Percentiles rank a stretch among this genome's conserved stretches.
Conservation (phyloP, 2,329 filamentous ascomycete species). For the Microdochium trichocladiopsis region DNA sequence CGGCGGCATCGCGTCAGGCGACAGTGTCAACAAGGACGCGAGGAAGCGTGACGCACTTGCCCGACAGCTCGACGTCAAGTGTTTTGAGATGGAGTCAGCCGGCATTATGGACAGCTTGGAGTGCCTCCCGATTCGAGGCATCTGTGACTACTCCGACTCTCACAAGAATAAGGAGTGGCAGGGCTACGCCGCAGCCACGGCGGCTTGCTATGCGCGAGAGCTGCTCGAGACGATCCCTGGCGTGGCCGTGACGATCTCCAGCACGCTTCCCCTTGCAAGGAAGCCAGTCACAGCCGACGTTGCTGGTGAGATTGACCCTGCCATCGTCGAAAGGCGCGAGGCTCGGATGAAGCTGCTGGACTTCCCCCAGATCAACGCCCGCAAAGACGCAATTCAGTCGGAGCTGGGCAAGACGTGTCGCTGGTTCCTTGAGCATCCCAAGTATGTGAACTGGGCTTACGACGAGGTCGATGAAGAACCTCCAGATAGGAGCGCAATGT, state of each 20-base stretch:
- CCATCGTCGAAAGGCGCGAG: not conserved
- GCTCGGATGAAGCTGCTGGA: not conserved
- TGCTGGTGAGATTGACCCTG: too few species aligned
- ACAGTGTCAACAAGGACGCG: not conserved
- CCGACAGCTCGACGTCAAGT: slow-evolving; percentile 4
- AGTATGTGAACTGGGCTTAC: not conserved
- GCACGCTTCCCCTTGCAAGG: too few species aligned
- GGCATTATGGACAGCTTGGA: not conserved
- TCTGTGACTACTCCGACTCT: not conserved
- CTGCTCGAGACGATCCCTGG: not conserved
- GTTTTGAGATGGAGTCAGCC: not conserved
- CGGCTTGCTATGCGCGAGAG: not conserved
- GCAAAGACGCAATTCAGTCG: not conserved
- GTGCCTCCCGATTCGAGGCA: not conserved
- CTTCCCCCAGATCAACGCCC: not conserved
- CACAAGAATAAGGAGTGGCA: not conserved
- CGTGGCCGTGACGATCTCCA: too few species aligned
- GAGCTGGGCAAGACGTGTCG: not conserved
- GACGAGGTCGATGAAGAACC: too few species aligned
- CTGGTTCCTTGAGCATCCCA: slow-evolving; percentile 3
- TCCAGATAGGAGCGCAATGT: too few species aligned
- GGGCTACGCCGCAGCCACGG: not conserved
- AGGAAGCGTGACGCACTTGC: too few species aligned
- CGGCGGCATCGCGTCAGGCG: not conserved
- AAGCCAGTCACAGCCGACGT: too few species aligned